These are phyloP conservation scores for Phytophthora fragariaefolia DNA, from an alignment of 352 stramenopile genomes.

Conservation along the genomic window DNA sequence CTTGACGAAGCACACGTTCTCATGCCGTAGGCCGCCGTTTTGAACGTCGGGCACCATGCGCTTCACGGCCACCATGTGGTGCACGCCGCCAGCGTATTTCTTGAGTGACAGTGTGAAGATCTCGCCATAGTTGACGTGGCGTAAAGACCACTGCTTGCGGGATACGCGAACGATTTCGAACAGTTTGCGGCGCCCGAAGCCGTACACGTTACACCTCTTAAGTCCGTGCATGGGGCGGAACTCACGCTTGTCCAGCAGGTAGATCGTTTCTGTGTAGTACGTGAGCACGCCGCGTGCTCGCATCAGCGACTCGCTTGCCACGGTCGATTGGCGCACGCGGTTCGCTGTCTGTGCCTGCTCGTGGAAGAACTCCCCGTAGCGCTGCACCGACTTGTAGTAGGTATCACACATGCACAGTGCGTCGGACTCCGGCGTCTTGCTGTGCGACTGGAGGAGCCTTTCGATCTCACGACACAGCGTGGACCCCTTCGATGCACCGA, in stretches of 20 bases:
- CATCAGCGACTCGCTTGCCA: constrained; percentile 83
- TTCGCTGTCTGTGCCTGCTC: constrained; percentile 48
- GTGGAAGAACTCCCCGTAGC: constrained; percentile 73
- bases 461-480: constrained; percentile 64
- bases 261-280: constrained; percentile 87
- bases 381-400: constrained; percentile 72
- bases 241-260: constrained; percentile 80
- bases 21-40: constrained; percentile 62
- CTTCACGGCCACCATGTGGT: constrained; percentile 82
- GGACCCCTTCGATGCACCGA: constrained; percentile 61
- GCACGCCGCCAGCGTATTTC: constrained; percentile 72
- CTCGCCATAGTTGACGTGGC: constrained; percentile 60
- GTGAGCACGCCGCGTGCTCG: constrained; percentile 68
- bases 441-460: constrained; percentile 60
- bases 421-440: constrained; percentile 34
- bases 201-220: constrained; percentile 77
- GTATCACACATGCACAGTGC: constrained; percentile 73
- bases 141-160: constrained; percentile 76
- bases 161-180: constrained; percentile 81
- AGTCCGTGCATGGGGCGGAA: constrained; percentile 69
- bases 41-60: constrained; percentile 60
- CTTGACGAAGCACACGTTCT: constrained; percentile 84
- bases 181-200: constrained; percentile 76
- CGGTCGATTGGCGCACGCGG: constrained; percentile 60
- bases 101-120: constrained; percentile 74